Percentiles rank a stretch among this genome's conserved stretches.
These are phyloP conservation scores for Leucogyrophana mollusca DNA, from an alignment of 768 basidiomycete species.

Conservation along the genomic window DNA sequence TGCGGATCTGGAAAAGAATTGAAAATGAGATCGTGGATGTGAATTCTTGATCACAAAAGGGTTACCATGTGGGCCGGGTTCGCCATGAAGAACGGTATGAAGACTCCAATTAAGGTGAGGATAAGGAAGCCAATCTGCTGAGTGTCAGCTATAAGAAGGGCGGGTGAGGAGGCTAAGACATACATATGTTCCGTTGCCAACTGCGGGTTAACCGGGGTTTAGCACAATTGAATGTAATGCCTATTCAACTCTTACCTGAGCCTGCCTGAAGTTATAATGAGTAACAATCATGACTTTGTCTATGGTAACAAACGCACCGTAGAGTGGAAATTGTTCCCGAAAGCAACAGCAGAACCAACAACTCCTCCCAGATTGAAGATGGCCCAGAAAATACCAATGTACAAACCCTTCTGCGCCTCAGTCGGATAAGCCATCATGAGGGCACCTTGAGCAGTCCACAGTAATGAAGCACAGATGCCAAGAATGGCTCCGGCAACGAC, in stretches of 20 bases:
- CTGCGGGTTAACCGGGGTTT: slow-evolving; percentile 28
- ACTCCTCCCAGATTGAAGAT: slow-evolving; percentile 83
- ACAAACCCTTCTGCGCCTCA: slow-evolving; percentile 54
- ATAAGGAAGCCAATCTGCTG: slow-evolving; percentile 74
- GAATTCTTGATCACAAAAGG: too few species aligned
- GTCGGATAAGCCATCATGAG: slow-evolving; percentile 59
- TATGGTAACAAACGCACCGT: slow-evolving; percentile 36
- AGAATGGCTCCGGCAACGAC: slow-evolving; percentile 49
- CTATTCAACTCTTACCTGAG: slow-evolving; percentile 18
- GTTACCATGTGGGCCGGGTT: slow-evolving; percentile 73
- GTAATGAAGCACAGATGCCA: slow-evolving; percentile 47
- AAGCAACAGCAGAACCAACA: slow-evolving; percentile 72
- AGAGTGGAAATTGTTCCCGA: slow-evolving; percentile 69
- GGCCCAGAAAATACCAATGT: slow-evolving; percentile 55
- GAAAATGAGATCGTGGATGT: too few species aligned
- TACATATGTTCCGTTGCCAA: slow-evolving; percentile 78
- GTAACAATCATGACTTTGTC: neutral
- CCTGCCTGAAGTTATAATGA: slow-evolving; percentile 18
- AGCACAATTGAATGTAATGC: slow-evolving; percentile 4
- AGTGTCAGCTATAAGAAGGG: neutral
- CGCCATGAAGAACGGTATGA: slow-evolving; percentile 65
- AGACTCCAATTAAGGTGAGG: slow-evolving; percentile 65
- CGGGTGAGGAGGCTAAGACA: slow-evolving; percentile 14
- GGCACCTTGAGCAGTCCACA: slow-evolving; percentile 53
- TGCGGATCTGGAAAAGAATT: slow-evolving; percentile 39